A percentile compares a stretch with the other conserved stretches of the same genome.
These are phyloP conservation scores for Colletotrichum spaethianum DNA, from an alignment of 2,329 filamentous ascomycete genomes.

Conservation along the genomic window DNA sequence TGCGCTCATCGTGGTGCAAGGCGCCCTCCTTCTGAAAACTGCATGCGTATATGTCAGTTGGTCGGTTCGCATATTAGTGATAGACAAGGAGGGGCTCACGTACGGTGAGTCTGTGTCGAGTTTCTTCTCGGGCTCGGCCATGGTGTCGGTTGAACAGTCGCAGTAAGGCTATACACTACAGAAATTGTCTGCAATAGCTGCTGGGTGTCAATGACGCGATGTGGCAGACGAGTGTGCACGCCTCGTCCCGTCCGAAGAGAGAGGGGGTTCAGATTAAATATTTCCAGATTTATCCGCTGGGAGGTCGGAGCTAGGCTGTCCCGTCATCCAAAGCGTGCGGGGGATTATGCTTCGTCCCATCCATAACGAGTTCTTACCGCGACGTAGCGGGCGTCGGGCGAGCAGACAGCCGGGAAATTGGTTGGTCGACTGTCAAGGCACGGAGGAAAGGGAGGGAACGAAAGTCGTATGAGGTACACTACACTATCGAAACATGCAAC, in stretches of 20 bases:
- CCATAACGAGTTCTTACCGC: neutral
- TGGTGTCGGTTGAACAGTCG: neutral
- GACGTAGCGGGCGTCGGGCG: constrained; percentile 15
- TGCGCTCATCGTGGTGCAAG: constrained; percentile 1
- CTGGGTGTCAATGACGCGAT: neutral
- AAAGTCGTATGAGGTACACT: constrained; percentile 15
- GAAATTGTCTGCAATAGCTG: neutral
- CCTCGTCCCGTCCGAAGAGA: neutral
- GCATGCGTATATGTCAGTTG: neutral
- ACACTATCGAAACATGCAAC: neutral
- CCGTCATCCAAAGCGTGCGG: neutral
- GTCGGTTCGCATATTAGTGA: neutral
- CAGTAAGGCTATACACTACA: neutral
- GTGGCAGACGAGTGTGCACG: neutral
- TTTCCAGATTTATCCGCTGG: neutral
- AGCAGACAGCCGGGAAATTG: neutral
- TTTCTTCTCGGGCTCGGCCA: constrained; percentile 15
- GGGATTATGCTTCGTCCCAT: constrained; percentile 1
- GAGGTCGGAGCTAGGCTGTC: neutral
- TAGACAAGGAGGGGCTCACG: neutral
- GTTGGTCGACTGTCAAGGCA: neutral
- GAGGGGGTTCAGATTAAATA: constrained; percentile 18
- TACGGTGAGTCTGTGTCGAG: constrained; percentile 12
- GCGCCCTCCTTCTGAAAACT: constrained; percentile 16
- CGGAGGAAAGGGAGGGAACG: neutral